Percentiles rank a stretch among this genome's conserved stretches.
Conservation (phyloP, 306 rosid genomes). For the Gastrolobium bilobum region DNA sequence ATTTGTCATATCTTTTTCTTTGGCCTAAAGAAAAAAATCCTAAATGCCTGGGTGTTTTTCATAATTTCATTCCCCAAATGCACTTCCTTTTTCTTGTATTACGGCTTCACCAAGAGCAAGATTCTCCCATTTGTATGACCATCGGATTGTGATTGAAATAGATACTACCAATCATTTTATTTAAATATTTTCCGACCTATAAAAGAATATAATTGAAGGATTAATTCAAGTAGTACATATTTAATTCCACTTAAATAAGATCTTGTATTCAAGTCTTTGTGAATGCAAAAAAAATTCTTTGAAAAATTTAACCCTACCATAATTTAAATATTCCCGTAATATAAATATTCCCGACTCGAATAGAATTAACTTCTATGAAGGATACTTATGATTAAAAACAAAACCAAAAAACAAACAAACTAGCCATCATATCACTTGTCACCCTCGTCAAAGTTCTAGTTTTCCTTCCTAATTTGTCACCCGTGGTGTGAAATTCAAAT, state of each 20-base stretch:
- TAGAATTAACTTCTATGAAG: too few relatives aligned
- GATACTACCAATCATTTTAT: constrained; percentile 17
- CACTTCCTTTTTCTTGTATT: neutral
- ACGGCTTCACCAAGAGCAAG: neutral
- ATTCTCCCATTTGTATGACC: neutral
- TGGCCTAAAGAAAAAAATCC: neutral
- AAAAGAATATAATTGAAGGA: neutral
- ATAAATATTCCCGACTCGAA: too few relatives aligned
- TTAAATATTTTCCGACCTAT: neutral
- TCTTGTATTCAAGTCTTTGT: too few relatives aligned
- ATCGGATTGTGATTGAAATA: constrained; percentile 1
- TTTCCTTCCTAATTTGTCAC: constrained; percentile 1
- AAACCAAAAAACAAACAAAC: neutral
- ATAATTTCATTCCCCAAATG: neutral
- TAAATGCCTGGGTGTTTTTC: neutral
- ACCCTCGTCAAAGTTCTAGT: neutral
- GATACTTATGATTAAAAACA: too few relatives aligned
- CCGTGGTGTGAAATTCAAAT: constrained; percentile 29
- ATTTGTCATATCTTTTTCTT: constrained; percentile 10
- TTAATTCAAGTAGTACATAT: too few relatives aligned
- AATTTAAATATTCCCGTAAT: too few relatives aligned
- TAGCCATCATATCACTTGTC: neutral
- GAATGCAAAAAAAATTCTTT: too few relatives aligned
- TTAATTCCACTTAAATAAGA: too few relatives aligned
- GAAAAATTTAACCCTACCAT: too few relatives aligned